phyloP scores from a whole-genome alignment of 2,329 filamentous ascomycete species.

The Fusarium zealandicum region DNA sequence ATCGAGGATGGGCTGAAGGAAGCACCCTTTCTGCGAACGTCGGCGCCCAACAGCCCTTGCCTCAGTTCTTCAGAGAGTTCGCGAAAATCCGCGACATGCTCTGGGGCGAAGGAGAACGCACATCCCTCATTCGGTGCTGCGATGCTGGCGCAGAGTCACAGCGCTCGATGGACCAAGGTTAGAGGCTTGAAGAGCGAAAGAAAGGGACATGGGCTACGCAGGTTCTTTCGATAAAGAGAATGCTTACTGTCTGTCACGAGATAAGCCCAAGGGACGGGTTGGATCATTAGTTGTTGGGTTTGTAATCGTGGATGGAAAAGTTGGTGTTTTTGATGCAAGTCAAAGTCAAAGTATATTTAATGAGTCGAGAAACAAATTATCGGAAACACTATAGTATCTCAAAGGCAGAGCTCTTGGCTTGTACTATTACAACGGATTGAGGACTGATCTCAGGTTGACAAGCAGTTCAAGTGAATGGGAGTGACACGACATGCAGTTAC shows the following conservation, averaged over 20 bases:
- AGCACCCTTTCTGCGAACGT: not conserved
- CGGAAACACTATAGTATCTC: not conserved
- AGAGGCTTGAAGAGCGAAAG: conserved; percentile 1
- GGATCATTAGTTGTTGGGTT: not conserved
- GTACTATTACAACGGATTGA: not conserved
- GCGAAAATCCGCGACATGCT: conserved; percentile 5
- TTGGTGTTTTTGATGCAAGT: not conserved
- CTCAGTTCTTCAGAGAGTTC: conserved; percentile 6
- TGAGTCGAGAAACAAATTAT: not conserved
- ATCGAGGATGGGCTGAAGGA: not conserved
- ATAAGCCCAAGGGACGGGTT: not conserved
- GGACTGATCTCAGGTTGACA: not conserved
- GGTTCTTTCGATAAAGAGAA: conserved; percentile 51
- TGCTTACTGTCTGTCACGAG: not conserved
- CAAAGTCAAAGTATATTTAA: not conserved
- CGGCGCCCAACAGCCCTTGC: conserved; percentile 16
- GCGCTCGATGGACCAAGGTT: conserved; percentile 49
- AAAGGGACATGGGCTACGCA: conserved; percentile 51
- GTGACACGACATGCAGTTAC: conserved; percentile 4
- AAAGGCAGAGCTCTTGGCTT: not conserved
- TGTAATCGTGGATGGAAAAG: not conserved
- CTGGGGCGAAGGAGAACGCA: conserved; percentile 22
- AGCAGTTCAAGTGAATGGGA: not conserved
- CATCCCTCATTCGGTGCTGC: not conserved
- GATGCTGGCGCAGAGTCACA: conserved; percentile 33